phyloP scores from a whole-genome alignment of 441 rosid species.

The Arabidopsis hybrid region DNA sequence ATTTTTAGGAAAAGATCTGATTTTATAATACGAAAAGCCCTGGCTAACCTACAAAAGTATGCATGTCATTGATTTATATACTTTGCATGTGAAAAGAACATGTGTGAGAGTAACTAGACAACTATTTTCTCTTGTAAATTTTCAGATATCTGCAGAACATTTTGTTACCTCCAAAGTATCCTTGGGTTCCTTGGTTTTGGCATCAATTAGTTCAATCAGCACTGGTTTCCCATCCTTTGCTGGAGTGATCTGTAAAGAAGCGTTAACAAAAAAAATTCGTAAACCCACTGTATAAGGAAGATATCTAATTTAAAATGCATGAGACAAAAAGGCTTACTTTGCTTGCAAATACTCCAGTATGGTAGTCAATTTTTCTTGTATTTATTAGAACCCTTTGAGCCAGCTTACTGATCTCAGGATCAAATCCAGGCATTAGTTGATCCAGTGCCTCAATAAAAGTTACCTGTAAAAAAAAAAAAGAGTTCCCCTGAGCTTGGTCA shows the following conservation, averaged over 20 bases:
- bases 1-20: slow-evolving; percentile 1
- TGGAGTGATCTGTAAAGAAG: slow-evolving; percentile 74
- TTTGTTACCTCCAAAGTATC: slow-evolving; percentile 85
- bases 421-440: slow-evolving; percentile 99
- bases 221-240: slow-evolving; percentile 97
- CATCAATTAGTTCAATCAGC: slow-evolving; percentile 92
- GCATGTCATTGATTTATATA: background rate
- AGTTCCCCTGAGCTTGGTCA: slow-evolving; percentile 8
- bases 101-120: background rate
- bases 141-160: background rate
- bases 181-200: slow-evolving; percentile 90
- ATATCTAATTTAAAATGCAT: background rate
- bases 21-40: background rate
- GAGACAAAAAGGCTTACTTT: slow-evolving; percentile 57
- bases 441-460: slow-evolving; percentile 96
- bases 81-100: background rate
- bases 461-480: slow-evolving; percentile 48
- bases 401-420: slow-evolving; percentile 96
- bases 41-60: slow-evolving; percentile 14
- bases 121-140: background rate
- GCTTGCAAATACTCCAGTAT: slow-evolving; percentile 93
- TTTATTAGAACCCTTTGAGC: slow-evolving; percentile 96
- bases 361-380: slow-evolving; percentile 92
- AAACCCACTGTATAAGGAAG: background rate
- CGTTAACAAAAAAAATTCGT: background rate